Base-by-base conservation (phyloP, 2,329 filamentous ascomycete genomes). In the Rutstroemia sp. region DNA sequence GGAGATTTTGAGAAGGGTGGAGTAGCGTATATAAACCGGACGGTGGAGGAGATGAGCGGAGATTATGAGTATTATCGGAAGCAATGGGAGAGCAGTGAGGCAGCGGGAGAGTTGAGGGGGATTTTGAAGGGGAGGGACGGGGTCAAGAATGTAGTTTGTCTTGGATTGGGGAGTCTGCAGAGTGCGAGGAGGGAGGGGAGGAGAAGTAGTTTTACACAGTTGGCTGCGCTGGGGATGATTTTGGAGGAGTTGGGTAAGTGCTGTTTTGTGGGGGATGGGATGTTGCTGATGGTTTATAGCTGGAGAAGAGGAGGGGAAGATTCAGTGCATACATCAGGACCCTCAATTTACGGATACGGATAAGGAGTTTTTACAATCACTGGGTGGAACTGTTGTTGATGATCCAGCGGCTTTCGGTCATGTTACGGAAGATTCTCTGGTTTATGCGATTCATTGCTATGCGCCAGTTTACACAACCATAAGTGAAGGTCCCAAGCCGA, bases 401-500 rank as follows among this genome's bases (percentile, higher is more conserved):
- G 62, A 66, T 41, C 69, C 69, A n/a, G 53, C 59, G 5, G 69
- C 64, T 19, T 69, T 67, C 39, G 37, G 47, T 2, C 25, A 61
- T 7, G 62, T 70, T 17, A 57, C 49, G 12, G 60, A 60, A 12
- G 57, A 58, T 16, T 67, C 60, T 30, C 50, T 70, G 46, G 66
- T 69, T 1, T 70, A 69, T 58, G 69, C 67, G 1, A 67, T 70
- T 34, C 69, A 70, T 57, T 70, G 69, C 54, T 70, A 70, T 56
- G 61, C 60, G 8, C 45, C 60, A 14, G 56, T 70, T 5, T 70
- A 70, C 44, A 59, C 63, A 25, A 30, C 63, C 16, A 53, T 69
- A 42, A 58, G 58, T 34, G 59, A 64, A 34, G 59, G 57, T 16
- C 41, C 57, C 10, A 60, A 48, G 42, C 67, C 68, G 6, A 61